Evolutionary conservation across 1,139 yeast genomes (phyloP).

Genomic region (Kodamaea sp.): DNA sequence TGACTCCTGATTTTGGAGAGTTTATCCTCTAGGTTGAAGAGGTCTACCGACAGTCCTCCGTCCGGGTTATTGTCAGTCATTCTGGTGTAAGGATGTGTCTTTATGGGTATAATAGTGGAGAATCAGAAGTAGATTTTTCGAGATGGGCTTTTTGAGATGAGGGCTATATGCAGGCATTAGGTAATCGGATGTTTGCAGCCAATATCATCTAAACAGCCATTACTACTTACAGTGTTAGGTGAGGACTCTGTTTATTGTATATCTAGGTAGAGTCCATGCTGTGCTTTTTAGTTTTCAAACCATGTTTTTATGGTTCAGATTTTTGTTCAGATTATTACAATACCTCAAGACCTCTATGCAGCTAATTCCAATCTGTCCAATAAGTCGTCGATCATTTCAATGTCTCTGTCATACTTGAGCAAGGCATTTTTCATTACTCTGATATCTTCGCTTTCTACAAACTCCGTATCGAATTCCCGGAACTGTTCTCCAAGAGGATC

Average conservation of each 20-base stretch:
- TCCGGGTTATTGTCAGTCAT: slow-evolving; percentile 15
- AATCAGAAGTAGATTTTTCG: slow-evolving; percentile 5
- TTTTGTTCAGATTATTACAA: too few species aligned
- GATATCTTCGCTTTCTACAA: slow-evolving; percentile 18
- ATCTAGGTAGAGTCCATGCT: too few species aligned
- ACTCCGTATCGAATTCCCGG: slow-evolving; percentile 12
- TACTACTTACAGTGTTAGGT: too few species aligned
- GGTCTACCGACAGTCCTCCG: slow-evolving; percentile 24
- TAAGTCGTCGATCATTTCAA: slow-evolving; percentile 45
- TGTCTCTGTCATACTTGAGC: slow-evolving; percentile 29
- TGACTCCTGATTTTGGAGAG: slow-evolving; percentile 72
- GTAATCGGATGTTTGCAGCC: background rate
- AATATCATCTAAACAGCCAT: too few species aligned
- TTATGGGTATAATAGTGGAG: background rate
- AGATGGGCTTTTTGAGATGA: slow-evolving; percentile 6
- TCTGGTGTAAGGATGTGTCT: background rate
- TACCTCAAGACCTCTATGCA: slow-evolving; percentile 27
- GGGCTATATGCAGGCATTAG: slow-evolving; percentile 2
- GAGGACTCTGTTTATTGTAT: too few species aligned
- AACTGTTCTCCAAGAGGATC: slow-evolving; percentile 20
- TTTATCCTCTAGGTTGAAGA: slow-evolving; percentile 63
- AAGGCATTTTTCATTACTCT: slow-evolving; percentile 33
- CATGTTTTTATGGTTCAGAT: too few species aligned
- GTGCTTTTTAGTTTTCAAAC: too few species aligned
- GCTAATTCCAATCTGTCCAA: slow-evolving; percentile 45